Evolutionary conservation across 2,329 filamentous ascomycete genomes (phyloP), one percentile per base, ranked within the genome.

Genomic region (Paramyrothecium sp.): DNA sequence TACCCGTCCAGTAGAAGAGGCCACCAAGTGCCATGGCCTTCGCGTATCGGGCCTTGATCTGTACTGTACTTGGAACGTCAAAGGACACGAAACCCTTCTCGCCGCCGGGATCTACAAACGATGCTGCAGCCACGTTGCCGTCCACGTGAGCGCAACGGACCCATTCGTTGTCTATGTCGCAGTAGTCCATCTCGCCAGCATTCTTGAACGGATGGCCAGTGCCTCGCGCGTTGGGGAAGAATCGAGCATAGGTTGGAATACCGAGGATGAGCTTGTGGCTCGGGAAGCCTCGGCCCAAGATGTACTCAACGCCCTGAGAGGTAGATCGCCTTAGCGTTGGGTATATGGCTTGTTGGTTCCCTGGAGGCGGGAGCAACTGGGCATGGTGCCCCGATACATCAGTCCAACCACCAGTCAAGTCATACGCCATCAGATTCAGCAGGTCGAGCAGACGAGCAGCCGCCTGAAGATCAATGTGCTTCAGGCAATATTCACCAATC

Each of bases 341-440:
- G 41, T 71, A 59, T 20, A 65, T 61, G 19, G 63, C 57, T 21
- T 63, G 50, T 17, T 61, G 57, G 21, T 64, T 57, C 1, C 62
- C 59, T 3, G 61, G 65, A 2, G 79, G 79, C 0, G 79, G 73
- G 54, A 80, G 79, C 0, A 90, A 79, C 65, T 88, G 85, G 2
- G 87, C 83, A 41, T 89, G 87, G 65, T 89, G 85, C 13, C 86
- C 87, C 11, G 80, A 82, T 30, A 82, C 79, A 21, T 76, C 69
- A 2, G 79, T 81, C 87, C 87, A 89, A 8, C 84, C 78, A 0
- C 87, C 87, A 0, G 81, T 79, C 62, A 89, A 89, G 68, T 90
- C 87, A 66, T 90, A 90, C 13, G 81, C 78, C 88, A 90, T 90
- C 49, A 90, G 75, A 65, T 89, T 89, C 59, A 89, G 73, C 64